Conservation (phyloP, 768 basidiomycete genomes). For the Suillus subluteus region DNA sequence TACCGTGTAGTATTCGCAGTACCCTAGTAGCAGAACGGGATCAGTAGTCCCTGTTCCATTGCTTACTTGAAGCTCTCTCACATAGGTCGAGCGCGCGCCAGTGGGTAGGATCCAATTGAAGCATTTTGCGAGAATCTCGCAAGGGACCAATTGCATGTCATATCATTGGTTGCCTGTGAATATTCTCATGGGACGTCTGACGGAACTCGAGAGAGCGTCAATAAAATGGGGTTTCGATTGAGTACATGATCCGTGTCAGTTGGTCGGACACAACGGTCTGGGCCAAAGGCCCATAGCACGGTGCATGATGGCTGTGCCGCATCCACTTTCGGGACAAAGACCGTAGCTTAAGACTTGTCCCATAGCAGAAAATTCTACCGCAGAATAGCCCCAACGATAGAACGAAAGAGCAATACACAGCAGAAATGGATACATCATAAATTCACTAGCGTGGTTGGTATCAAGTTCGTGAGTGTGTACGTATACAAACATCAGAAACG, state of each 20-base stretch:
- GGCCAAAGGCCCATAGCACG: not conserved
- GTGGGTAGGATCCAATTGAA: not conserved
- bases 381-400: not conserved
- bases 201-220: not conserved
- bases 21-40: not conserved
- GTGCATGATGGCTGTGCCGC: not conserved
- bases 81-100: not conserved
- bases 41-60: not conserved
- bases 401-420: not conserved
- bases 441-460: conserved; percentile 8
- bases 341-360: not conserved
- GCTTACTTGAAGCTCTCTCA: not conserved
- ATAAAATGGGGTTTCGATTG: not conserved
- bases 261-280: not conserved
- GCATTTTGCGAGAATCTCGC: not conserved
- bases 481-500: not conserved
- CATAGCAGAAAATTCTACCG: not conserved
- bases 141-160: not conserved
- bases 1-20: not conserved
- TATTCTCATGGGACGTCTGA: not conserved
- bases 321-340: not conserved
- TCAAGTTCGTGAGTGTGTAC: conserved; percentile 8
- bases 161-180: not conserved
- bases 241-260: not conserved
- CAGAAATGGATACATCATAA: conserved; percentile 6